Evolutionary conservation across 257 asterid genomes (phyloP).

Genomic region (Penstemon newberryi): DNA sequence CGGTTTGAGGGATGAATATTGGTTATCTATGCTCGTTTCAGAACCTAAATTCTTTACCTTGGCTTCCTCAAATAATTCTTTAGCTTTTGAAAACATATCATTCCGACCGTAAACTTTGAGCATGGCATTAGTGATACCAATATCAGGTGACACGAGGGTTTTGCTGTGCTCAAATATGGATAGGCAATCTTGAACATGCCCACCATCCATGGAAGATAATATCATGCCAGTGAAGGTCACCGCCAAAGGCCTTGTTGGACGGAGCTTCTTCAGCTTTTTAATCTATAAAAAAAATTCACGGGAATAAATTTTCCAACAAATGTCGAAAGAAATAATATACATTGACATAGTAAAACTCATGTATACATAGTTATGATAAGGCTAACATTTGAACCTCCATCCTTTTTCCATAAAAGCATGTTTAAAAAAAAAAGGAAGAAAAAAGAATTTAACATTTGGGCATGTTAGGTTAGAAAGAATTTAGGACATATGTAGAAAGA

Average conservation of each 20-base stretch:
- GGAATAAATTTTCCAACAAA: constrained; percentile 8
- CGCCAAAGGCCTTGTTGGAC: constrained; percentile 56
- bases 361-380: too few relatives aligned
- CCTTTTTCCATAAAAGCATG: background rate
- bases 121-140: constrained; percentile 81
- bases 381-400: too few relatives aligned
- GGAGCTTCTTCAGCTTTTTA: constrained; percentile 58
- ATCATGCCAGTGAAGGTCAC: constrained; percentile 89
- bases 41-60: constrained; percentile 37
- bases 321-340: constrained; percentile 11
- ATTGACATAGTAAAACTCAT: background rate
- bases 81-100: constrained; percentile 84
- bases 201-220: constrained; percentile 77
- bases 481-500: background rate
- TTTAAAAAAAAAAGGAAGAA: too few relatives aligned
- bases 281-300: constrained; percentile 47
- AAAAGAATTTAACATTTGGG: background rate
- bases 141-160: constrained; percentile 52
- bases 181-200: constrained; percentile 63
- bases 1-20: constrained; percentile 39
- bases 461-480: background rate
- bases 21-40: constrained; percentile 24
- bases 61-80: constrained; percentile 72
- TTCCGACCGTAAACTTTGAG: constrained; percentile 68
- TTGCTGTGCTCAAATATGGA: constrained; percentile 69